Evolutionary conservation across 768 basidiomycete genomes (phyloP), one percentile per base, ranked within the genome.

Genomic region (Serendipita vermifera): DNA sequence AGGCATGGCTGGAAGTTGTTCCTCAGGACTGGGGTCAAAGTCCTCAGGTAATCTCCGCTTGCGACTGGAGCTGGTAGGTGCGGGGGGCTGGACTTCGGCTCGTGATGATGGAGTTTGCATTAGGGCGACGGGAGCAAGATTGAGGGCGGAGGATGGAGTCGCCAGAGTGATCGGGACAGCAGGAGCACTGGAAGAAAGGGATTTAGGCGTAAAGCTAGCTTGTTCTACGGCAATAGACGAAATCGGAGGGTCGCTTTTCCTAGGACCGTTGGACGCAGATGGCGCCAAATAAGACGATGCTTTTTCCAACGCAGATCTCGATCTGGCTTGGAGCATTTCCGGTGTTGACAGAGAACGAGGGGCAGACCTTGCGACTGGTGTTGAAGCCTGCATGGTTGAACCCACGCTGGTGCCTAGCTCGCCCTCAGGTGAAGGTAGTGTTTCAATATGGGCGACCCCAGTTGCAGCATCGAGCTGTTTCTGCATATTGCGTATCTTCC

Each of bases 401-500:
- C n/a, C n/a, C n/a, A n/a, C n/a, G n/a, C n/a, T n/a, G n/a, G n/a
- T n/a, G n/a, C n/a, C n/a, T n/a, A n/a, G n/a, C n/a, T n/a, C n/a
- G n/a, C n/a, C n/a, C n/a, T n/a, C n/a, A n/a, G n/a, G n/a, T n/a
- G n/a, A n/a, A n/a, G n/a, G n/a, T n/a, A n/a, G n/a, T n/a, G n/a
- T n/a, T n/a, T n/a, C n/a, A n/a, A n/a, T n/a, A n/a, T n/a, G n/a
- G n/a, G n/a, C n/a, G n/a, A n/a, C n/a, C n/a, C n/a, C n/a, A n/a
- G n/a, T n/a, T n/a, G n/a, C n/a, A n/a, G n/a, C n/a, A 31, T 51
- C 46, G 17, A 51, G 9, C 29, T 51, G 46, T 31, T 31, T 71
- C 65, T 89, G 85, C 59, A 87, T 66, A 54, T 74, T 79, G 60
- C 84, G 81, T 38, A 83, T 77, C 65, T 87, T 89, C 53, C 85